phyloP scores from a whole-genome alignment of 352 stramenopile genomes.

The Phytopythium kandeliae region DNA sequence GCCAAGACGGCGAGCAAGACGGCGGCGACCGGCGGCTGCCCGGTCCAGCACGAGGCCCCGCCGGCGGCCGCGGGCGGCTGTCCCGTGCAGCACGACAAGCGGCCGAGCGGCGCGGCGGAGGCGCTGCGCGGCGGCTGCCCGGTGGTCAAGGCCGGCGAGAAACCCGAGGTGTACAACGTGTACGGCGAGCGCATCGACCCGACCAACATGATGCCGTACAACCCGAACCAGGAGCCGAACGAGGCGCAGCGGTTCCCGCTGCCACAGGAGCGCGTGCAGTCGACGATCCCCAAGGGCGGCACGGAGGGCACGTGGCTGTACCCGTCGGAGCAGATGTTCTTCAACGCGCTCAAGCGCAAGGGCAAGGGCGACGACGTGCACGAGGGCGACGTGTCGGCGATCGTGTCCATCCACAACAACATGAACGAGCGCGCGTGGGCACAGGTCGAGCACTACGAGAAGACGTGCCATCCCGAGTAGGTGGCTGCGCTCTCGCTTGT shows the following conservation, averaged over 20 bases:
- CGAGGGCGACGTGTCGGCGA: slow-evolving; percentile 90
- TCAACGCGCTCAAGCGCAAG: slow-evolving; percentile 97
- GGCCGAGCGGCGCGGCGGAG: slow-evolving; percentile 11
- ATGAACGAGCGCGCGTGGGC: slow-evolving; percentile 99
- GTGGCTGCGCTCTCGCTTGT: slow-evolving; percentile 7
- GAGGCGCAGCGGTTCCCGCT: slow-evolving; percentile 88
- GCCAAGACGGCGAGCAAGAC: not conserved
- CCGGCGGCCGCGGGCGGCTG: slow-evolving; percentile 35
- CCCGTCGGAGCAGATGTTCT: slow-evolving; percentile 99
- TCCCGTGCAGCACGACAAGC: slow-evolving; percentile 60
- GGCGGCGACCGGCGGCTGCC: slow-evolving; percentile 26
- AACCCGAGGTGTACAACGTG: slow-evolving; percentile 93
- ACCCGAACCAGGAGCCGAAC: slow-evolving; percentile 93
- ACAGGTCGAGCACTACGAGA: slow-evolving; percentile 97
- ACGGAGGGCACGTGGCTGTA: slow-evolving; percentile 97
- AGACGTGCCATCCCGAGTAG: slow-evolving; percentile 68
- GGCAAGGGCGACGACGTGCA: slow-evolving; percentile 96
- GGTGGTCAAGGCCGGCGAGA: slow-evolving; percentile 30
- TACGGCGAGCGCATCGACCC: slow-evolving; percentile 96
- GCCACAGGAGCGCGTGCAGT: slow-evolving; percentile 90
- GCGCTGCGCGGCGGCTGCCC: slow-evolving; percentile 43
- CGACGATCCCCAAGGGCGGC: slow-evolving; percentile 95
- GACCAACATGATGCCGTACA: slow-evolving; percentile 98
- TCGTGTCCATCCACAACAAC: slow-evolving; percentile 99
- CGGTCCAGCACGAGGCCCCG: slow-evolving; percentile 44